Evolutionary conservation across 306 rosid genomes (phyloP), one percentile per base, ranked within the genome.

Genomic region (Inga laurina): DNA sequence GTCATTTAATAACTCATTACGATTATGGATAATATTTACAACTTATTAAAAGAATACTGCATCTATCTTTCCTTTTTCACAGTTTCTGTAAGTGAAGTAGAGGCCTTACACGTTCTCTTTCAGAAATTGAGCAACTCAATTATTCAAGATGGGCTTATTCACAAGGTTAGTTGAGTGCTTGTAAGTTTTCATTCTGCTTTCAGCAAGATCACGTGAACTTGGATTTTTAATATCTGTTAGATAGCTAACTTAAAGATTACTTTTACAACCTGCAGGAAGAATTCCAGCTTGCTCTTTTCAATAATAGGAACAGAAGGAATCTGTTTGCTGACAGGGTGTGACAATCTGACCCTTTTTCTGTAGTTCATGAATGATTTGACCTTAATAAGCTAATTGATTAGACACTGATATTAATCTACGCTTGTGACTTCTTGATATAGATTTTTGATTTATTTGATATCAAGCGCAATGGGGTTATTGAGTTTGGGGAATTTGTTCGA

Each of bases 271-370:
- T 39, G 43, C 91, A 94, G 99, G 98, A 96, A 90, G 99, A 96
- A 89, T 92, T 96, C 76, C 99, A 91, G 90, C 90, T 96, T 21
- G 98, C 99, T 1, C 91, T 96, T 22, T 96, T 96, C 88, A 84
- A 81, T 83, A 92, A 96, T 73, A 84, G 81, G 79, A 86, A 92
- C 75, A 84, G 41, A 83, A 90, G 81, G 43, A 93, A 90, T 85
- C 91, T 96, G 74, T 96, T 96, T 68, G 94, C 98, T 0, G 97
- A 94, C 84, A 85, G 98, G 90, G 98, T 94, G 16, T 62, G 91
- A 84, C 7, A 87, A 81, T 62, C 82, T 62, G 34, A 37, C 65
- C 76, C 76, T 62, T 49, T 16, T 32, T 75, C 81, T 59, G 10
- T 37, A 49, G 30, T 72, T 78, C 27, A 41, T 16, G 66, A 12